These are phyloP conservation scores for Scutellaria baicalensis DNA, from an alignment of 257 asterid genomes.

Conservation along the genomic window DNA sequence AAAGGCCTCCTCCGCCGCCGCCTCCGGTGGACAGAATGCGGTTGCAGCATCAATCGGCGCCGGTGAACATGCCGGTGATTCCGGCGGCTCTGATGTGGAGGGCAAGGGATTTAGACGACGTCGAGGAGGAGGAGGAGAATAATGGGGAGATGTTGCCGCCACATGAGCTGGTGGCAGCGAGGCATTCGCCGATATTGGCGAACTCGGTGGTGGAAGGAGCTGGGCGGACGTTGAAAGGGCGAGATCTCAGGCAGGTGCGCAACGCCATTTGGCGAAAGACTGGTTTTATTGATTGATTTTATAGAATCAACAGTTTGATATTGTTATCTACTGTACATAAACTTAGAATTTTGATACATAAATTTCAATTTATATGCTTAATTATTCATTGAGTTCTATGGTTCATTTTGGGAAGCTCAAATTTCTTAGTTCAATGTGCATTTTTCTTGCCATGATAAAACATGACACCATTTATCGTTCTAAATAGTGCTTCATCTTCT, in stretches of 20 bases:
- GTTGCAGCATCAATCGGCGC: slow-evolving; percentile 51
- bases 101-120: slow-evolving; percentile 31
- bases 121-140: slow-evolving; percentile 14
- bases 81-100: slow-evolving; percentile 35
- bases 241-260: slow-evolving; percentile 69
- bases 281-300: slow-evolving; percentile 48
- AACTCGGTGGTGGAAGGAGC: slow-evolving; percentile 62
- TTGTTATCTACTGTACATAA: too few species aligned
- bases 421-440: too few species aligned
- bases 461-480: too few species aligned
- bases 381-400: too few species aligned
- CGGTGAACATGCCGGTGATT: slow-evolving; percentile 51
- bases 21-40: slow-evolving; percentile 14
- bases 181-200: slow-evolving; percentile 38
- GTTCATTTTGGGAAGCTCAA: too few species aligned
- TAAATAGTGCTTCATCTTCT: too few species aligned
- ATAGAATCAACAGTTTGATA: too few species aligned
- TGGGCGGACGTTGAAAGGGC: slow-evolving; percentile 67
- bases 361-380: too few species aligned
- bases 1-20: slow-evolving; percentile 33
- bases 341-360: too few species aligned
- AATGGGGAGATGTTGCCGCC: slow-evolving; percentile 38
- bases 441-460: too few species aligned
- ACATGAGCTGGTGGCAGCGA: slow-evolving; percentile 51
- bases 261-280: slow-evolving; percentile 57